A percentile compares a stretch with the other conserved stretches of the same genome.
Conservation (phyloP, 345 rosid genomes). For the Populus euphratica region DNA sequence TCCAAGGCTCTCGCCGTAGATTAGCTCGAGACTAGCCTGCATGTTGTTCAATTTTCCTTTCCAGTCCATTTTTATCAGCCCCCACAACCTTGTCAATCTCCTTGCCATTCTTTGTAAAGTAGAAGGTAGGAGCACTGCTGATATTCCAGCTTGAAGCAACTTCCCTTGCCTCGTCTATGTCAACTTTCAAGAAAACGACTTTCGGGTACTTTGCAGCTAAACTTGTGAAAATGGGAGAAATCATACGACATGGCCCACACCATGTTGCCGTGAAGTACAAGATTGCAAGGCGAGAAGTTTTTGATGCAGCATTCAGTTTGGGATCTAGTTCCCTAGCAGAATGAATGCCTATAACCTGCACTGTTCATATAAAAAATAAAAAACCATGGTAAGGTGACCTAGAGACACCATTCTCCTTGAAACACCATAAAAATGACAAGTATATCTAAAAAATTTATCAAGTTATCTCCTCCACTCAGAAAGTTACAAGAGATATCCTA, state of each 20-base stretch:
- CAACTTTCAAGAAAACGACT: slow-evolving; percentile 78
- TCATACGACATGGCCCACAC: slow-evolving; percentile 92
- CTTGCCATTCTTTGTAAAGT: slow-evolving; percentile 67
- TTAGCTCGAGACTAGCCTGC: slow-evolving; percentile 28
- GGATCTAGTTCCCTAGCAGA: slow-evolving; percentile 62
- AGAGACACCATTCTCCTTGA: not conserved
- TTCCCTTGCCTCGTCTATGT: slow-evolving; percentile 58
- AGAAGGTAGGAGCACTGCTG: slow-evolving; percentile 72
- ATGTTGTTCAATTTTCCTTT: slow-evolving; percentile 59
- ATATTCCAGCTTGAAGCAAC: slow-evolving; percentile 65
- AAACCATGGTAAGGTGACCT: not conserved
- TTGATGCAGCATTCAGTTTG: slow-evolving; percentile 61
- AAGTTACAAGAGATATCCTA: not conserved
- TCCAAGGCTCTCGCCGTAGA: not conserved
- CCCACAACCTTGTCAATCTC: slow-evolving; percentile 85
- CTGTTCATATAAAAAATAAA: slow-evolving; percentile 30
- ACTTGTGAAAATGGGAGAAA: slow-evolving; percentile 71
- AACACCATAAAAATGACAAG: not conserved
- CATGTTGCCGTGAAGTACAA: slow-evolving; percentile 89
- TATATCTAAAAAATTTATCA: not conserved
- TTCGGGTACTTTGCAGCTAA: slow-evolving; percentile 65
- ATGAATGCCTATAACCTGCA: slow-evolving; percentile 68
- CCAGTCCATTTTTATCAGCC: slow-evolving; percentile 73
- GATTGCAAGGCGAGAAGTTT: slow-evolving; percentile 65
- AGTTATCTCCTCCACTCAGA: not conserved